phyloP scores from a whole-genome alignment of 805 yeast genomes.

The Kluyveromyces nonfermentans region DNA sequence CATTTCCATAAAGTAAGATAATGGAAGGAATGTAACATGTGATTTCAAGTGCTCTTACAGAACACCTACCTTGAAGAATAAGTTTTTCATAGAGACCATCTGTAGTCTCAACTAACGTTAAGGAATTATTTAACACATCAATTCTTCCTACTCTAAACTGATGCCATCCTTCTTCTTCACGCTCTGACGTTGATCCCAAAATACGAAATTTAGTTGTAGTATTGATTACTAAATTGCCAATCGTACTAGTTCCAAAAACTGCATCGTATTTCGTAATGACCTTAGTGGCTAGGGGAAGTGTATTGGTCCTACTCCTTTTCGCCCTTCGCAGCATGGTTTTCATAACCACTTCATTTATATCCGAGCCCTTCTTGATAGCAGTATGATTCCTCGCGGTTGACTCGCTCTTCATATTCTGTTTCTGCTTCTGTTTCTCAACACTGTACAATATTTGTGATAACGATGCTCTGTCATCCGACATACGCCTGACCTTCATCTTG shows the following conservation, averaged over 20 bases:
- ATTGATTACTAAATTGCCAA: neutral
- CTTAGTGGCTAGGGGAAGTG: slow-evolving; percentile 1
- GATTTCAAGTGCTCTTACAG: neutral
- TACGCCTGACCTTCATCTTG: neutral
- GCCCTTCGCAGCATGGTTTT: neutral
- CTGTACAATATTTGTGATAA: neutral
- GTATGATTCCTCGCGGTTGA: neutral
- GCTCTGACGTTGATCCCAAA: neutral
- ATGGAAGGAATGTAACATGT: neutral
- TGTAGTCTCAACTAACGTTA: neutral
- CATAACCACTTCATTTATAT: neutral
- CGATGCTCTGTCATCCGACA: neutral
- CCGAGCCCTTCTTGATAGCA: neutral
- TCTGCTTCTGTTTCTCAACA: neutral
- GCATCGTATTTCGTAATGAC: neutral
- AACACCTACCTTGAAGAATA: neutral
- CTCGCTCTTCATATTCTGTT: neutral
- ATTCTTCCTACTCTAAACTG: neutral
- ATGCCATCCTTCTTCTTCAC: neutral
- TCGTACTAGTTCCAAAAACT: neutral
- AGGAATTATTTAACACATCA: neutral
- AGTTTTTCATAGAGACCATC: neutral
- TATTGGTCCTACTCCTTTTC: neutral
- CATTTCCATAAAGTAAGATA: slow-evolving; percentile 8
- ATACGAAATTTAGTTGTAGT: neutral